These are phyloP conservation scores for Amphirosellinia nigrospora DNA, from an alignment of 495 filamentous ascomycete genomes.

Conservation along the genomic window DNA sequence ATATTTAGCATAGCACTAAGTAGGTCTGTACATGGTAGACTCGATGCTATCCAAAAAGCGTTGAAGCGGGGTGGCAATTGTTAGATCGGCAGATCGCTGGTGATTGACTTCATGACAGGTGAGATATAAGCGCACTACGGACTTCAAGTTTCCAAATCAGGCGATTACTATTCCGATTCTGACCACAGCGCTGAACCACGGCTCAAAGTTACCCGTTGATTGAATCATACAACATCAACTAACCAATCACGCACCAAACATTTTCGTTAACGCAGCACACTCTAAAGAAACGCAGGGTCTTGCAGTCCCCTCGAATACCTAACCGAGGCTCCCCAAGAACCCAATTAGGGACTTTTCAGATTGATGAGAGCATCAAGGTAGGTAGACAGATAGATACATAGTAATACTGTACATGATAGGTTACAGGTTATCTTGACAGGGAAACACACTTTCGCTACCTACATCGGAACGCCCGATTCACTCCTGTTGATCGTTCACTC, in stretches of 20 bases:
- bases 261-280: background rate
- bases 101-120: background rate
- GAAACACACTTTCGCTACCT: too few species aligned
- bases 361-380: too few species aligned
- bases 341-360: too few species aligned
- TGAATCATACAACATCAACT: background rate
- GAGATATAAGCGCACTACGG: too few species aligned
- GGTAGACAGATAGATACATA: too few species aligned
- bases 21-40: too few species aligned
- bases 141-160: slow-evolving; percentile 1
- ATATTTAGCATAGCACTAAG: background rate
- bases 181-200: background rate
- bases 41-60: background rate
- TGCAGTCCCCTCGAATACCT: background rate
- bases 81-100: background rate
- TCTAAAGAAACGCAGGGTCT: background rate
- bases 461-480: too few species aligned
- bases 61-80: background rate
- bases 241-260: background rate
- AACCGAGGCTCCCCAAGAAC: background rate
- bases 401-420: too few species aligned
- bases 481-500: background rate
- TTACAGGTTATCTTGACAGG: too few species aligned
- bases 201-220: background rate
- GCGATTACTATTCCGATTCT: slow-evolving; percentile 9